Evolutionary conservation across 371 early-diverging fungal genomes (phyloP).

Genomic region (Spiromyces aspiralis): DNA sequence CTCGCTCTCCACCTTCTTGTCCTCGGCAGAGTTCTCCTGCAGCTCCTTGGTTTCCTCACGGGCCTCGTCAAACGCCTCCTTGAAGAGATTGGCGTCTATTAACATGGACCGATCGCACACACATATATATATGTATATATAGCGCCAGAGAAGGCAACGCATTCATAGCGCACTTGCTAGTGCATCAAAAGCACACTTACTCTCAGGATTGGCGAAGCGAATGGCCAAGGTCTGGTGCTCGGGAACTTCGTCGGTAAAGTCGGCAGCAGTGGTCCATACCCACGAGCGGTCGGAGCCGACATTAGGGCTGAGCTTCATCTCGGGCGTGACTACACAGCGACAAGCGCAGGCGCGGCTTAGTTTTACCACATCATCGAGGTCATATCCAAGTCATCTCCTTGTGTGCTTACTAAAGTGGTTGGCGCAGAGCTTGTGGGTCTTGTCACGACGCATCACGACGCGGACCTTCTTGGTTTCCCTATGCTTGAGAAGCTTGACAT

Average conservation of each 20-base stretch:
- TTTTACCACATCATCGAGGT: too few species aligned
- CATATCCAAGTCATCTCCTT: too few species aligned
- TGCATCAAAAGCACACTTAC: constrained; percentile 13
- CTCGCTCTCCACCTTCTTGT: constrained; percentile 7
- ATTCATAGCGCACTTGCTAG: too few species aligned
- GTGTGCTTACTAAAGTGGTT: constrained; percentile 64
- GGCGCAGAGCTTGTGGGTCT: constrained; percentile 95
- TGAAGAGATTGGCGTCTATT: constrained; percentile 37
- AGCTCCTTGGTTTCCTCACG: constrained; percentile 33
- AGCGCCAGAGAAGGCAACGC: too few species aligned
- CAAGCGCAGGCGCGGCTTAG: too few species aligned
- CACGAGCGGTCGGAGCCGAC: constrained; percentile 95
- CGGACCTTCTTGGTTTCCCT: constrained; percentile 73
- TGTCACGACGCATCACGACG: constrained; percentile 93
- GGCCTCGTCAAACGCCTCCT: constrained; percentile 48
- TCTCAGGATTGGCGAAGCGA: constrained; percentile 90
- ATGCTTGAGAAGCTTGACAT: constrained; percentile 86
- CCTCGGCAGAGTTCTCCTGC: constrained; percentile 6
- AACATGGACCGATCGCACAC: too few species aligned
- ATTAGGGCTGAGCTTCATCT: constrained; percentile 78
- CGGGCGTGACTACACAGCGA: constrained; percentile 39
- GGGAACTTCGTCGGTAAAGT: constrained; percentile 76
- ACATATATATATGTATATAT: too few species aligned
- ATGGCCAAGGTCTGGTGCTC: constrained; percentile 81
- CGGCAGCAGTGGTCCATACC: constrained; percentile 85